Evolutionary conservation across 106 monocot species (phyloP).

Genomic region (Amphibolis antarctica): DNA sequence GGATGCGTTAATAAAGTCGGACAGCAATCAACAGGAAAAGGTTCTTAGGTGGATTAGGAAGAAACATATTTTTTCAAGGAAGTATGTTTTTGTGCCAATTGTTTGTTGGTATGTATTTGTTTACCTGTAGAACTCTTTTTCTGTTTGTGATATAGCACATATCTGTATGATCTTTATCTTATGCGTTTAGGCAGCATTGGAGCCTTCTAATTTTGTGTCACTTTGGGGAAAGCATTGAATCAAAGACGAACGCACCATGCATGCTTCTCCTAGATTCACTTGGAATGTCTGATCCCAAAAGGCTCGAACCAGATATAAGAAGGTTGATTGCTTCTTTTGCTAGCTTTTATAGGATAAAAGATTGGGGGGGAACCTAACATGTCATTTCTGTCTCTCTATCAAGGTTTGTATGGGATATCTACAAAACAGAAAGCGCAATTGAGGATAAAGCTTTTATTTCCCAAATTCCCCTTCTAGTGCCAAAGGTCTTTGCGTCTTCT

Average conservation of each 20-base stretch:
- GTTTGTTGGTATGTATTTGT: conserved; percentile 44
- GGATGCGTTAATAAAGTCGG: conserved; percentile 9
- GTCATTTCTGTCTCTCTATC: background rate
- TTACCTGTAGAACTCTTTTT: no score
- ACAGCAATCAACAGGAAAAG: conserved; percentile 18
- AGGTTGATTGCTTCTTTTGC: conserved; percentile 19
- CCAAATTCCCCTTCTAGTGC: conserved; percentile 46
- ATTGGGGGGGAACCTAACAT: background rate
- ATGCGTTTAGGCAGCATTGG: conserved; percentile 49
- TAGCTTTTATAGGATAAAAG: background rate
- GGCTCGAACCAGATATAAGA: conserved; percentile 53
- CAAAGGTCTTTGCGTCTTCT: conserved; percentile 28
- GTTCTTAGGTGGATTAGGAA: conserved; percentile 54
- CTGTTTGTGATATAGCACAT: background rate
- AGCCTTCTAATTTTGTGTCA: conserved; percentile 69
- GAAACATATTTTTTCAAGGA: conserved; percentile 46
- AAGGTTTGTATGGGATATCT: conserved; percentile 51
- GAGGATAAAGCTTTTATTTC: conserved; percentile 25
- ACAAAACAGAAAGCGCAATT: conserved; percentile 20
- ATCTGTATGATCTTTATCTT: background rate
- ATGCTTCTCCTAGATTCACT: conserved; percentile 80
- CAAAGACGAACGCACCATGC: conserved; percentile 30
- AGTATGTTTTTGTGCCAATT: conserved; percentile 72
- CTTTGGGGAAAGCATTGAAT: conserved; percentile 39
- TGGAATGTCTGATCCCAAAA: conserved; percentile 27